Evolutionary conservation across 208 protist species (phyloP), one percentile per base, ranked within the genome.

Genomic region (Willaertia magna): DNA sequence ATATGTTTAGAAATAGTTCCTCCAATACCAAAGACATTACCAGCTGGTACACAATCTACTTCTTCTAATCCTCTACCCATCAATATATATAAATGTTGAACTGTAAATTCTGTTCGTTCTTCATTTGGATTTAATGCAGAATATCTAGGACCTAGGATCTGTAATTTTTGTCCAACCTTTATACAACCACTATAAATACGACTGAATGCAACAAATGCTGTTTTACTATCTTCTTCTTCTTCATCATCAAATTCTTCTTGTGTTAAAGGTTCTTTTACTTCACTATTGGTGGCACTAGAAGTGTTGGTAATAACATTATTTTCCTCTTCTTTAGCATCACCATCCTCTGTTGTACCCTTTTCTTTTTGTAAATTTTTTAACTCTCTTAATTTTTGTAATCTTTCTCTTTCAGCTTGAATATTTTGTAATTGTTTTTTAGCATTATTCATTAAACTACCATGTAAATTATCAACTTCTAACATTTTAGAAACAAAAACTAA

Each of bases 121-220:
- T 90, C 88, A 76, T 86, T 81, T 42, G 92, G 88, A 30, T 75
- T 89, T 83, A 87, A 90, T 90, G 91, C 93, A 93, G 91, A 93
- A 90, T 92, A 93, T 84, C 87, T 85, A 39, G 86, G 87, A 7
- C 83, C 84, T 12, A 92, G 85, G 46, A 98, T 92, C 74, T 94
- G 93, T 39, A 98, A 89, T 39, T 74, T 92, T 49, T 94, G 86
- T 11, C 97, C 96, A 26, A 92, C 90, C n/a, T 90, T 91, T 61
- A 99, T 89, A 3, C 94, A 94, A 11, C 98, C 97, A 88, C 92
- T 94, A 88, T 98, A 99, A 30, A 99, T 94, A 44, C 97, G 91
- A 34, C 95, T 93, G 86, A 98, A 98, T 30, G 94, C 97, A 85
- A 99, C 93, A 88, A 99, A 98, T 87, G 76, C 82, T 91, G 92